Evolutionary conservation across 2,329 filamentous ascomycete genomes (phyloP), one percentile per base, ranked within the genome.

Genomic region (Coleophoma crateriformis): DNA sequence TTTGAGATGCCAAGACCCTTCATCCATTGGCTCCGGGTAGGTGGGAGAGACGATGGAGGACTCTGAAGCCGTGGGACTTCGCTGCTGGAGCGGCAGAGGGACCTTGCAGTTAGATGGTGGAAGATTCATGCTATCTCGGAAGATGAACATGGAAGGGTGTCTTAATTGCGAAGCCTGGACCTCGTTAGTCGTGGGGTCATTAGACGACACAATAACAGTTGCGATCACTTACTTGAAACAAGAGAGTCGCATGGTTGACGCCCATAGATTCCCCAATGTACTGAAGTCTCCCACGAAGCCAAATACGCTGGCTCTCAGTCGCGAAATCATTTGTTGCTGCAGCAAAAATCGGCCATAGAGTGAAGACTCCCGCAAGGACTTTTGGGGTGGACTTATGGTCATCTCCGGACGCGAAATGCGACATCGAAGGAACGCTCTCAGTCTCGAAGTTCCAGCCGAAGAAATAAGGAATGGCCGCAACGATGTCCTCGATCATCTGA

Each of bases 381-480:
- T 79, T 81, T 19, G 68, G 67, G 3, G 35, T 41, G 13, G 22
- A 27, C 7, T 65, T 64, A 42, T 74, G 66, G 39, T 79, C 75
- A 20, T 77, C 68, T 20, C 75, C 77, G 54, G 74, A 78, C 1
- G 67, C 72, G 58, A 77, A 79, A 51, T 69, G 66, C 4, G 41
- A 44, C 32, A 27, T 44, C 7, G 41, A n/a, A 44, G 41, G 41
- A 19, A 12, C 74, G 61, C 33, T 75, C 67, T 46, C 63, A 68
- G 51, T 68, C 47, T 69, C 71, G 15, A 71, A 65, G 50, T 77
- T 77, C 77, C 77, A 81, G 39, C 78, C 78, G 3, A 83, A 68
- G 56, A 79, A 73, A 56, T 76, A 82, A 2, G 79, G 79, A 15
- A 82, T 74, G 3, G 74, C 77, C 2, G 79, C 76, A 50, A 82